Evolutionary conservation across 192 early-diverging fungal genomes (phyloP), one percentile per base, ranked within the genome.

Genomic region (Radiomyces spectabilis): DNA sequence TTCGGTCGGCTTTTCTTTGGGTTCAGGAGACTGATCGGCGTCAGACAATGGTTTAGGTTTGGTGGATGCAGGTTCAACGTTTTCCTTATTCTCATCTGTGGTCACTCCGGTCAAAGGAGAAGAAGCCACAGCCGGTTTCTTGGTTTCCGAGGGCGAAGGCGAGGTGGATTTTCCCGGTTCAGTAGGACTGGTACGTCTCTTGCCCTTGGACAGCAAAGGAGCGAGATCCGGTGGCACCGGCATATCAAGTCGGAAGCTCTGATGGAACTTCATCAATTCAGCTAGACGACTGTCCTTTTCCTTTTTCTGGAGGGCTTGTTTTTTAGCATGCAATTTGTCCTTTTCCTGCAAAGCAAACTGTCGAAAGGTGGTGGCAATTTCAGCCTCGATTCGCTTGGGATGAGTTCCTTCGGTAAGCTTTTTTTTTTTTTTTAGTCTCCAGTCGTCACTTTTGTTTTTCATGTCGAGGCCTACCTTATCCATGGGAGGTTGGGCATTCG

Each of bases 221-320:
- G 83, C 76, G 25, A 94, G 66, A 59, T 95, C 92, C 22, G 80
- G 73, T 0, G 92, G 92, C 54, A 92, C 82, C 5, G 92, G 89
- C 9, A 79, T 79, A 51, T 83, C 84, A 16, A 95, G 75, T 71
- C 88, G 87, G 53, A 95, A 88, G 2, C 68, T 77, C 60, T 80
- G 68, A 53, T 88, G 85, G 61, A 93, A 95, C 34, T 82, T 81
- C 53, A 80, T 83, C 56, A 95, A 76, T 41, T 91, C 89, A 1
- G 85, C 82, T 42, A 94, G 59, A 24, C 85, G 79, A 15, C 69
- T 81, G 34, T 80, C 73, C 74, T 87, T 86, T 33, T 84, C 83
- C 57, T 83, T 86, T 61, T 87, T 87, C 18, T 79, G 54, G 41
- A 92, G 53, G 9, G 78, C 82, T 57, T 85, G 82, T 56, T 85